Percentiles rank a stretch among this genome's conserved stretches.
Evolutionary conservation across 805 yeast species (phyloP).

Genomic region (Lipomyces lipofer): DNA sequence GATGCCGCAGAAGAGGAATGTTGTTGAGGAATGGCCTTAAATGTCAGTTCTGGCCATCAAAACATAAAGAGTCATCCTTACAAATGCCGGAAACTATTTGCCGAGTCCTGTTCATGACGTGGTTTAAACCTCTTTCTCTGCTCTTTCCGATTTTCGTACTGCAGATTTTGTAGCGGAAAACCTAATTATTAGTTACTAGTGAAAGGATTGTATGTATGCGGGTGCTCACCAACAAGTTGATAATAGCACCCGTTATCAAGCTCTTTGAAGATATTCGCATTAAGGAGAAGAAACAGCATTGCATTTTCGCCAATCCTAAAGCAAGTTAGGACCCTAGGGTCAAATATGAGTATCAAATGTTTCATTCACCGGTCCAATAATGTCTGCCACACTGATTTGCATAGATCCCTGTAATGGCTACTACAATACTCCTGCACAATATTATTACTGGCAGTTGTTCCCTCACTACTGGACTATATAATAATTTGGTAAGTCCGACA

Average conservation of each 20-base stretch:
- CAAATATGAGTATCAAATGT: background rate
- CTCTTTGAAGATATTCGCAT: slow-evolving; percentile 4
- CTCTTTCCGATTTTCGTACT: too few relatives aligned
- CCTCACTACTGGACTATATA: slow-evolving; percentile 1
- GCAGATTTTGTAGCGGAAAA: background rate
- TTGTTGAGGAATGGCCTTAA: slow-evolving; percentile 2
- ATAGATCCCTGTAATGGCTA: slow-evolving; percentile 15
- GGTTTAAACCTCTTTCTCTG: too few relatives aligned
- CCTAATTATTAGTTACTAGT: too few relatives aligned
- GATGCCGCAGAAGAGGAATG: slow-evolving; percentile 6
- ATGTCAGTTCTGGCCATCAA: background rate
- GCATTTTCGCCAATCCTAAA: slow-evolving; percentile 19
- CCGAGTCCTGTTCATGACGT: too few relatives aligned
- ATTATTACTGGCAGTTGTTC: slow-evolving; percentile 11
- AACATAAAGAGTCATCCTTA: background rate
- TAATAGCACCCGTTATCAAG: background rate
- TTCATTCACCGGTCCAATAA: slow-evolving; percentile 13
- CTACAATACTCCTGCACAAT: slow-evolving; percentile 15
- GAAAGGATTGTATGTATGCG: too few relatives aligned
- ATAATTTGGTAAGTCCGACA: background rate
- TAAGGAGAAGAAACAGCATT: slow-evolving; percentile 2
- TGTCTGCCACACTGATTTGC: slow-evolving; percentile 16
- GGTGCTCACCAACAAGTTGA: slow-evolving; percentile 17
- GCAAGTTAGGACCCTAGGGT: background rate
- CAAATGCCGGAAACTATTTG: too few relatives aligned